phyloP scores from a whole-genome alignment of 1,284 basidiomycete species.

The Boletus smithii region DNA sequence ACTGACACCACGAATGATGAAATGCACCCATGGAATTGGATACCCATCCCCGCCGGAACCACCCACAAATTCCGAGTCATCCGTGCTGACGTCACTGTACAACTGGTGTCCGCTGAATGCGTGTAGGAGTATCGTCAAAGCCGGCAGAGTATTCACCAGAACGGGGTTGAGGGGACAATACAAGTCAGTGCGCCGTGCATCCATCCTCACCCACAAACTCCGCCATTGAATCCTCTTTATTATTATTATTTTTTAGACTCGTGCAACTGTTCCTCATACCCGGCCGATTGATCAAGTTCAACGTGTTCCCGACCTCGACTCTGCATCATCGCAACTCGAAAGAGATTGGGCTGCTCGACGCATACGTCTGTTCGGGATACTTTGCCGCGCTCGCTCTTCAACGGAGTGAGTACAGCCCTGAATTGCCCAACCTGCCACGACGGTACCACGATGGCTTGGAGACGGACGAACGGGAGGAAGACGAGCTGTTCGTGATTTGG shows the following conservation, averaged over 20 bases:
- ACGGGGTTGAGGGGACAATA: constrained; percentile 66
- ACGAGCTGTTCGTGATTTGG: constrained; percentile 71
- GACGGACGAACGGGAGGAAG: constrained; percentile 72
- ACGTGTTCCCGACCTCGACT: constrained; percentile 48
- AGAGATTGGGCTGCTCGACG: constrained; percentile 65
- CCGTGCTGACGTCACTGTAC: constrained; percentile 62
- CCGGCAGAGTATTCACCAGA: constrained; percentile 68
- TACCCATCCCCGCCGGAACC: constrained; percentile 46
- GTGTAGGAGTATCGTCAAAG: constrained; percentile 69
- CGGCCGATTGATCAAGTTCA: constrained; percentile 64
- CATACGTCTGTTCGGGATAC: constrained; percentile 76
- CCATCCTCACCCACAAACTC: background rate
- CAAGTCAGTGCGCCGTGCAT: constrained; percentile 46
- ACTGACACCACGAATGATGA: constrained; percentile 50
- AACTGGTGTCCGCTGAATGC: constrained; percentile 78
- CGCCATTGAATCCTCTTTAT: background rate
- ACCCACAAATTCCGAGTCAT: constrained; percentile 50
- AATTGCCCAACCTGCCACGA: constrained; percentile 51
- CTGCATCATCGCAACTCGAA: constrained; percentile 49
- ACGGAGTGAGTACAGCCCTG: constrained; percentile 55
- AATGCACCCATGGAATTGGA: constrained; percentile 38
- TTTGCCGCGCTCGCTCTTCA: constrained; percentile 66
- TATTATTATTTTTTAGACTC: constrained; percentile 41
- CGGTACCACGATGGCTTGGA: constrained; percentile 79
- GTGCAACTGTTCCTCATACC: constrained; percentile 65